Evolutionary conservation across 495 filamentous ascomycete genomes (phyloP).

Genomic region (Podospora fimiseda): DNA sequence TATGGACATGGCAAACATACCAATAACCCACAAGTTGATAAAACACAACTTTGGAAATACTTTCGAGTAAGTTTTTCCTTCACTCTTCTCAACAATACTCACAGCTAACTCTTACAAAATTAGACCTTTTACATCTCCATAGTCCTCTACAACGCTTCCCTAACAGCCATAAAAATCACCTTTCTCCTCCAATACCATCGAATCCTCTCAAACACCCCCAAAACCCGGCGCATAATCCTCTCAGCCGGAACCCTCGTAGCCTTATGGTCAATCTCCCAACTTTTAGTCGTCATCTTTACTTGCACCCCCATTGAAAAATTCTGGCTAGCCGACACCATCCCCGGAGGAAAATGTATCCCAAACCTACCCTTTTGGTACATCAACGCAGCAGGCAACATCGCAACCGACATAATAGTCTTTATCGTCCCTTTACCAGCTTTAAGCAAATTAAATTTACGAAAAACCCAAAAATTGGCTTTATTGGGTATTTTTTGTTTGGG

Average conservation of each 20-base stretch:
- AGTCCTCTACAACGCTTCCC: constrained; percentile 35
- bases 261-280: constrained; percentile 35
- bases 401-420: constrained; percentile 45
- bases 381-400: constrained; percentile 47
- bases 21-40: constrained; percentile 4
- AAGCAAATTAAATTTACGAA: constrained; percentile 21
- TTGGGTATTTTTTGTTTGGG: constrained; percentile 27
- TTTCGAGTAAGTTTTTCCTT: constrained; percentile 11
- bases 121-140: constrained; percentile 40
- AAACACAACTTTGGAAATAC: constrained; percentile 14
- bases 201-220: constrained; percentile 26
- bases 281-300: constrained; percentile 35
- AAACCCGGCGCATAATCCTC: constrained; percentile 25
- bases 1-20: constrained; percentile 23
- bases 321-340: constrained; percentile 33
- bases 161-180: constrained; percentile 37
- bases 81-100: neutral
- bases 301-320: constrained; percentile 30
- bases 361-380: constrained; percentile 41
- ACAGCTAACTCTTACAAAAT: neutral
- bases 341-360: constrained; percentile 38
- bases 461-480: constrained; percentile 20
- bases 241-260: constrained; percentile 28
- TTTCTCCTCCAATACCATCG: constrained; percentile 41
- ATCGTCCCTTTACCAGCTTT: constrained; percentile 45